Conservation (phyloP, 352 stramenopile genomes). For the Pythium periplocum region DNA sequence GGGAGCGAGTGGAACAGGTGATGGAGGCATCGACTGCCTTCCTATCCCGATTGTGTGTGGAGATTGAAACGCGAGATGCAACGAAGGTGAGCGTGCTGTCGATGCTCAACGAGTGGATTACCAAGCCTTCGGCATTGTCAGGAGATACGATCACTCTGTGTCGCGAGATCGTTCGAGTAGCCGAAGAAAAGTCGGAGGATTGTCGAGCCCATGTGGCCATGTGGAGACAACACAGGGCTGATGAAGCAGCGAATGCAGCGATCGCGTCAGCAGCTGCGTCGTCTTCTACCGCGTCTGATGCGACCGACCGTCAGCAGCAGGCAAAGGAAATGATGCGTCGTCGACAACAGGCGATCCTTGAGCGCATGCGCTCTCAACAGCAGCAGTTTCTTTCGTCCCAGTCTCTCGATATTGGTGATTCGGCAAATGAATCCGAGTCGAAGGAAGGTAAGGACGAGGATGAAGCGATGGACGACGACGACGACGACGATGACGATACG, state of each 20-base stretch:
- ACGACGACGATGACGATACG: slow-evolving; percentile 30
- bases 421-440: slow-evolving; percentile 18
- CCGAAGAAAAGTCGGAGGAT: slow-evolving; percentile 4
- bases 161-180: slow-evolving; percentile 1
- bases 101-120: neutral
- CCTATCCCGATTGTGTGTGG: too few relatives aligned
- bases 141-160: slow-evolving; percentile 11
- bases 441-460: slow-evolving; percentile 29
- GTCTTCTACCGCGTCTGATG: neutral
- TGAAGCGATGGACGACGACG: slow-evolving; percentile 19
- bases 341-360: slow-evolving; percentile 65
- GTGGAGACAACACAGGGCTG: neutral
- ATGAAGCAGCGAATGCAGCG: too few relatives aligned
- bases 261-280: too few relatives aligned
- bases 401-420: slow-evolving; percentile 13
- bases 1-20: too few relatives aligned
- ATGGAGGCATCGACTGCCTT: too few relatives aligned
- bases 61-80: too few relatives aligned
- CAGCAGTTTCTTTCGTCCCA: slow-evolving; percentile 63
- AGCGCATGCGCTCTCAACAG: slow-evolving; percentile 68
- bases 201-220: slow-evolving; percentile 5
- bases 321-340: slow-evolving; percentile 57
- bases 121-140: slow-evolving; percentile 3
- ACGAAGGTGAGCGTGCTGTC: neutral
- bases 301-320: slow-evolving; percentile 15